These are phyloP conservation scores for Madurella fahalii DNA, from an alignment of 2,329 filamentous ascomycete genomes.

Conservation along the genomic window DNA sequence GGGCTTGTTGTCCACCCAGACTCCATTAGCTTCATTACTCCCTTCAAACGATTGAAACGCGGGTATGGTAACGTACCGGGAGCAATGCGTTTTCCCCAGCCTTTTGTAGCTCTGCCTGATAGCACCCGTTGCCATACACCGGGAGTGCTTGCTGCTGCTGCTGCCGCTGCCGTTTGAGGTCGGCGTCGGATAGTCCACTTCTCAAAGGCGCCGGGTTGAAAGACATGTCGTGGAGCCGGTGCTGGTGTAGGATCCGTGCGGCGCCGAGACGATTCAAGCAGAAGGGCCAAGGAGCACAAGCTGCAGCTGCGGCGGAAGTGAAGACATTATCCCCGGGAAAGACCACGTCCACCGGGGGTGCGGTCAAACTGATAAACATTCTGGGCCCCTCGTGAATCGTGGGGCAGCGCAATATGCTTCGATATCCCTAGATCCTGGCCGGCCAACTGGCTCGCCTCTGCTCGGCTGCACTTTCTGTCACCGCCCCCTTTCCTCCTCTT, in stretches of 20 bases:
- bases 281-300: not conserved
- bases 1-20: not conserved
- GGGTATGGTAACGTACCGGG: conserved; percentile 1
- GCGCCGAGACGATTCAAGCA: conserved; percentile 13
- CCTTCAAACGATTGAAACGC: not conserved
- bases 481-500: conserved; percentile 3
- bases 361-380: conserved; percentile 16
- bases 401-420: not conserved
- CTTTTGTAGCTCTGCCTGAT: not conserved
- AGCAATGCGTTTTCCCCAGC: not conserved
- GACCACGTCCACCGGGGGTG: conserved; percentile 10
- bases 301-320: conserved; percentile 5
- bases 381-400: not conserved
- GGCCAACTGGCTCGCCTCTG: not conserved
- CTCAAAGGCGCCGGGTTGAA: conserved; percentile 6
- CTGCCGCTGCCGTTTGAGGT: not conserved
- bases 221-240: conserved; percentile 14
- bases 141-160: not conserved
- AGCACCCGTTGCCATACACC: not conserved
- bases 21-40: not conserved
- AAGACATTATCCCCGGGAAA: conserved; percentile 9
- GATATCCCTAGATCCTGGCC: not conserved
- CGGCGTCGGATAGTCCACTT: not conserved
- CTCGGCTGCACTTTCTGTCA: conserved; percentile 5
- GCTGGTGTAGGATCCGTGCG: conserved; percentile 3